Conservation (phyloP, 345 rosid genomes). For the Syzygium aromaticum region DNA sequence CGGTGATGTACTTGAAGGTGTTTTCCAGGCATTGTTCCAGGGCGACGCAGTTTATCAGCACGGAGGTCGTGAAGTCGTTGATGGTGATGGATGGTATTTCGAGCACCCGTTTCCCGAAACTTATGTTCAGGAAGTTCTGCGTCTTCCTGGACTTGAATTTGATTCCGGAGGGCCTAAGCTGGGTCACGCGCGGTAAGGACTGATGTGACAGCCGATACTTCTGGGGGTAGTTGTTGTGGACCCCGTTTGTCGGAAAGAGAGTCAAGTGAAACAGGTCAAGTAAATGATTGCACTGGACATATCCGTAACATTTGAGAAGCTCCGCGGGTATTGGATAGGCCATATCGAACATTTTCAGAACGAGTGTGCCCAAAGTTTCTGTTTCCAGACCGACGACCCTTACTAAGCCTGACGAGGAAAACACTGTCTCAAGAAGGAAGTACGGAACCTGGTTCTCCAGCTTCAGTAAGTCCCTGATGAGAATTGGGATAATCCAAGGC, state of each 20-base stretch:
- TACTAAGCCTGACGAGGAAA: neutral
- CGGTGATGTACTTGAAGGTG: neutral
- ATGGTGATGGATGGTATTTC: slow-evolving; percentile 3
- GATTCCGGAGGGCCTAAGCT: slow-evolving; percentile 4
- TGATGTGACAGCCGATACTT: neutral
- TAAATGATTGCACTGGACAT: too few species aligned
- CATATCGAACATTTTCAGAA: neutral
- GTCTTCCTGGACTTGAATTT: neutral
- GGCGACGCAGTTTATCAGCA: neutral
- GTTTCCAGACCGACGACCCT: neutral
- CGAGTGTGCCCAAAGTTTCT: neutral
- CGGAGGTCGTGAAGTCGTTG: neutral
- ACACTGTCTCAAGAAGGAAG: too few species aligned
- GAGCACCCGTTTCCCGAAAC: neutral
- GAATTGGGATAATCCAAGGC: too few species aligned
- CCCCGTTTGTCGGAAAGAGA: neutral
- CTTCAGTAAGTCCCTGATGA: too few species aligned
- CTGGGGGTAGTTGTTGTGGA: neutral
- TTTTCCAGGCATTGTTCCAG: neutral
- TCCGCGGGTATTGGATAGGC: too few species aligned
- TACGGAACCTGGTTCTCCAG: too few species aligned
- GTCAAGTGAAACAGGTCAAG: too few species aligned
- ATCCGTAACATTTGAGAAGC: too few species aligned
- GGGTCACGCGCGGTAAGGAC: neutral
- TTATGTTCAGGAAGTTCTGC: neutral